Percentiles rank a stretch among this genome's conserved stretches.
These are phyloP conservation scores for Penicillium subrubescens DNA, from an alignment of 495 filamentous ascomycete genomes.

Conservation along the genomic window DNA sequence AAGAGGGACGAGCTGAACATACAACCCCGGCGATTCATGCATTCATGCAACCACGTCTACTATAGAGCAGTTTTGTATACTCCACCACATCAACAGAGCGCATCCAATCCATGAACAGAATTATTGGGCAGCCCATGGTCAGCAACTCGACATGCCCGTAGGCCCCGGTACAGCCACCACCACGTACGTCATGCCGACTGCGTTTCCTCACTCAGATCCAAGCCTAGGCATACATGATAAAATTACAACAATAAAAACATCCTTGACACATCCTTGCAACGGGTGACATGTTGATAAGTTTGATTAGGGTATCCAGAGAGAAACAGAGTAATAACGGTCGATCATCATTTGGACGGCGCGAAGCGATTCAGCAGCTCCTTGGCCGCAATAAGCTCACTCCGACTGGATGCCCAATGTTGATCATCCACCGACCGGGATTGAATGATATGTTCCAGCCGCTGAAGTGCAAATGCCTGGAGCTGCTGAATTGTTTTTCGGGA, in stretches of 20 bases:
- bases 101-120: background rate
- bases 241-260: background rate
- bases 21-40: background rate
- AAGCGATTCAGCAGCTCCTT: constrained; percentile 64
- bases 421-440: constrained; percentile 54
- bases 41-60: background rate
- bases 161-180: background rate
- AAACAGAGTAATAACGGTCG: background rate
- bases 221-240: background rate
- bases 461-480: constrained; percentile 71
- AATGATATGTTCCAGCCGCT: constrained; percentile 76
- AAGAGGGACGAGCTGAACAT: background rate
- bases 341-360: constrained; percentile 18
- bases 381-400: constrained; percentile 76
- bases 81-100: background rate
- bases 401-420: constrained; percentile 69
- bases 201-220: background rate
- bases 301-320: constrained; percentile 6
- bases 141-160: background rate
- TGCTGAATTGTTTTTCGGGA: constrained; percentile 58
- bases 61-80: background rate
- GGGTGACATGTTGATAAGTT: background rate
- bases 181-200: background rate
- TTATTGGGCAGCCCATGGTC: background rate
- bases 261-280: background rate